Evolutionary conservation across 1,139 yeast genomes (phyloP), one percentile per base, ranked within the genome.

Genomic region (Eremothecium gossypii): DNA sequence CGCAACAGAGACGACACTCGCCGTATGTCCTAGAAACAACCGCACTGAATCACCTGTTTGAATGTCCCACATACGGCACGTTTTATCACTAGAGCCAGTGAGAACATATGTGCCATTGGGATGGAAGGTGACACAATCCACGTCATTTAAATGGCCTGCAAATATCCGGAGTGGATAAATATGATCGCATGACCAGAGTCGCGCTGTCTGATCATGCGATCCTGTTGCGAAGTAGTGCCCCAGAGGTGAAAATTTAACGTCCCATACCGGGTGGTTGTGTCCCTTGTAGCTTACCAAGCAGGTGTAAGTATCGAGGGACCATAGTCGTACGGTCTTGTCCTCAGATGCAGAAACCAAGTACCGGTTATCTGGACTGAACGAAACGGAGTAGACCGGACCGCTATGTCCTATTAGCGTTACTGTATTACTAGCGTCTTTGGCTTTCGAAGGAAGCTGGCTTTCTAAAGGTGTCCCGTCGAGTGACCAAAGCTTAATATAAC

Each of bases 161-260:
- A 93, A 89, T 31, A 93, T 86, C 52, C 98, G 72, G 52, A 93
- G 71, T 29, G 98, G 97, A 60, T 91, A 89, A 37, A 93, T 89
- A 64, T 93, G 99, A 62, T 93, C 98, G 48, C 96, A 87, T 31
- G 96, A 89, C 99, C 99, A 93, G 46, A 93, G 70, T 49, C 97
- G 72, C 0, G 97, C 98, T 0, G 98, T 93, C 61, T 89, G 96
- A 59, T 93, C 99, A 58, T 89, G 96, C 3, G 96, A 86, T 0
- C 95, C 96, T 0, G 96, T 87, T 9, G 94, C 96, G 64, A 93
- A 93, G 66, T 93, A 93, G 65, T 91, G 97, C 2, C 98, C 98
- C 56, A 84, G 69, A 1, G 98, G 98, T 3, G 95, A 81, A 57
- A 87, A 91, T 53, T 83, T 76, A 5, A 91, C 96, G 59, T 93